Percentiles rank a stretch among this genome's conserved stretches.
Conservation (phyloP, 2,329 filamentous ascomycete genomes). For the Thelonectria blattea region DNA sequence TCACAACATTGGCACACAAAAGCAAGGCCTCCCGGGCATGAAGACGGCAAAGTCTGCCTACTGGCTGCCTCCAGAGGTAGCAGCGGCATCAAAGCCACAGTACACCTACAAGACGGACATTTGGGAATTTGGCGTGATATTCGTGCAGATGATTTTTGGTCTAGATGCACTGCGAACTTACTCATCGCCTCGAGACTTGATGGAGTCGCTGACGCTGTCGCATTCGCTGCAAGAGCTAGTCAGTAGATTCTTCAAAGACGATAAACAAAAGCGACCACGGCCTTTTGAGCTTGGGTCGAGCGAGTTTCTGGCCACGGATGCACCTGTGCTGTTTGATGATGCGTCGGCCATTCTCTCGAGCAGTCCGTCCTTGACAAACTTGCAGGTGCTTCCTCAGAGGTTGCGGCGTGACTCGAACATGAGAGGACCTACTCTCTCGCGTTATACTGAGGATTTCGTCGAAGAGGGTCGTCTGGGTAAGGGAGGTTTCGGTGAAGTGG, state of each 20-base stretch:
- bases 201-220: constrained; percentile 74
- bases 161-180: constrained; percentile 77
- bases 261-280: constrained; percentile 82
- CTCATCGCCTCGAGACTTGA: constrained; percentile 76
- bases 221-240: constrained; percentile 80
- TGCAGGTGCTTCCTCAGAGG: constrained; percentile 53
- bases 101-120: constrained; percentile 84
- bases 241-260: constrained; percentile 81
- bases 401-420: constrained; percentile 68
- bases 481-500: constrained; percentile 94
- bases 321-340: constrained; percentile 61
- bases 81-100: constrained; percentile 64
- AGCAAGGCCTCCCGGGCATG: constrained; percentile 58
- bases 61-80: constrained; percentile 83
- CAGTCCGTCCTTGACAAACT: constrained; percentile 50
- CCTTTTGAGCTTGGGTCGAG: constrained; percentile 75
- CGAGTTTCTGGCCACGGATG: constrained; percentile 70
- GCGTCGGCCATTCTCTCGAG: constrained; percentile 47
- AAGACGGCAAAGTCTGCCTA: constrained; percentile 75
- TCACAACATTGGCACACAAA: constrained; percentile 63
- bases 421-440: constrained; percentile 62
- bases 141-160: constrained; percentile 94
- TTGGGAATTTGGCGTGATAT: constrained; percentile 92
- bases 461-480: constrained; percentile 89
- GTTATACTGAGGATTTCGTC: constrained; percentile 88